These are phyloP conservation scores for Talaromyces funiculosus DNA, from an alignment of 2,329 filamentous ascomycete species.

Conservation along the genomic window DNA sequence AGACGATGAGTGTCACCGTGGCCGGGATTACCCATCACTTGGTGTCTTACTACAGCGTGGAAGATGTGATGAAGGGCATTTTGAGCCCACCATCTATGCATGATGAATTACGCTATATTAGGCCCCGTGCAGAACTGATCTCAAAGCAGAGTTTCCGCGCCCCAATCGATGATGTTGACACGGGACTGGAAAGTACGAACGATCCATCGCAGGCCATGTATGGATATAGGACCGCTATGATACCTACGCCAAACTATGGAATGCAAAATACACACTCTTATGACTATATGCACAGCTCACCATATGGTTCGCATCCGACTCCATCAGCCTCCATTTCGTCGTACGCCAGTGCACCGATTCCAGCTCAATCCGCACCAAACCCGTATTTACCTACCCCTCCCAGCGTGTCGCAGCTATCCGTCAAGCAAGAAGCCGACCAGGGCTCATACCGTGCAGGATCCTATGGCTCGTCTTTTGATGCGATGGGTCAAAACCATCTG, in stretches of 20 bases:
- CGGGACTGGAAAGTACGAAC: constrained; percentile 33
- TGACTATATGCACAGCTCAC: constrained; percentile 33
- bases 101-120: constrained; percentile 45
- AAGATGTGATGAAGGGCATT: constrained; percentile 63
- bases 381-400: constrained; percentile 33
- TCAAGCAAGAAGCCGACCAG: constrained; percentile 34
- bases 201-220: constrained; percentile 37
- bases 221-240: constrained; percentile 36
- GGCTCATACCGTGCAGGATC: constrained; percentile 28
- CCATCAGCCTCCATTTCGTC: constrained; percentile 28
- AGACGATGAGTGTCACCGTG: constrained; percentile 78
- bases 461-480: constrained; percentile 32
- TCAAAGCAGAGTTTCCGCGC: constrained; percentile 62
- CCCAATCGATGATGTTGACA: constrained; percentile 57
- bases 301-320: constrained; percentile 31
- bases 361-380: constrained; percentile 30
- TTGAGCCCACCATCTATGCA: constrained; percentile 57
- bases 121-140: constrained; percentile 54
- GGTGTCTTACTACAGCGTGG: constrained; percentile 80
- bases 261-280: constrained; percentile 31
- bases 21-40: constrained; percentile 74
- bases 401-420: constrained; percentile 23
- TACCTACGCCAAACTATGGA: constrained; percentile 30
- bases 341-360: constrained; percentile 31
- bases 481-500: constrained; percentile 29